A percentile compares a stretch with the other conserved stretches of the same genome.
Evolutionary conservation across 1,284 basidiomycete genomes (phyloP).

Genomic region (Ganoderma boninense): DNA sequence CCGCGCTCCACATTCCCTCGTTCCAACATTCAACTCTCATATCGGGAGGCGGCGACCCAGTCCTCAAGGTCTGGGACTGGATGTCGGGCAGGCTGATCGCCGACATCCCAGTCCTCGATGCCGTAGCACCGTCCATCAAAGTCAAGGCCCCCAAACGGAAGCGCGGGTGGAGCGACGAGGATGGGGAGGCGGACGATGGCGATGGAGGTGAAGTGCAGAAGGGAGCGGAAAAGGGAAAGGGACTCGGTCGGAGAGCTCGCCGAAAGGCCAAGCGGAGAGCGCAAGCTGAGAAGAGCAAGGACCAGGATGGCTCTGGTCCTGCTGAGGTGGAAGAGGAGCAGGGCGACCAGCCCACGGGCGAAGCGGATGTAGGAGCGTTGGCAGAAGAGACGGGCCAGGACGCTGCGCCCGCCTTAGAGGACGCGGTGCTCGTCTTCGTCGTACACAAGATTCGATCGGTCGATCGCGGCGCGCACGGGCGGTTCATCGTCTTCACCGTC

Average conservation of each 20-base stretch:
- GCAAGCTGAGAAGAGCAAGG: constrained; percentile 35
- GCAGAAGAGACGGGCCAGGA: neutral
- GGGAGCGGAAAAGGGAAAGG: constrained; percentile 38
- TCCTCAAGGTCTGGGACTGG: constrained; percentile 86
- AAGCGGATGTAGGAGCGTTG: neutral
- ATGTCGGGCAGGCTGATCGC: constrained; percentile 61
- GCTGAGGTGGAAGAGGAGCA: constrained; percentile 27
- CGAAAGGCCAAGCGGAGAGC: constrained; percentile 33
- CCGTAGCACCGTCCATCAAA: constrained; percentile 68
- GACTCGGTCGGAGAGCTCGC: constrained; percentile 21
- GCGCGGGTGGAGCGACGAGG: constrained; percentile 47
- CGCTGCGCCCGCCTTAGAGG: constrained; percentile 19
- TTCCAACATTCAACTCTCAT: constrained; percentile 63
- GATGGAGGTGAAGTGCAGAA: constrained; percentile 30
- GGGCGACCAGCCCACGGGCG: constrained; percentile 30
- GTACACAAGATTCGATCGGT: constrained; percentile 60
- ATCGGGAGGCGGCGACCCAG: constrained; percentile 88
- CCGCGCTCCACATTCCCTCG: constrained; percentile 76
- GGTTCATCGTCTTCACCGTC: constrained; percentile 67
- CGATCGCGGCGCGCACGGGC: constrained; percentile 41
- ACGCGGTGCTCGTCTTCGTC: constrained; percentile 53
- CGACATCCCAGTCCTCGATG: constrained; percentile 62
- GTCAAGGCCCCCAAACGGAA: constrained; percentile 54
- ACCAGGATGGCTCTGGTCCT: constrained; percentile 27
- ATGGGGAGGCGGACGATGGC: constrained; percentile 44